A percentile compares a stretch with the other conserved stretches of the same genome.
Evolutionary conservation across 176 grass and related monocot genomes (phyloP).

Genomic region (Oryza nivara): DNA sequence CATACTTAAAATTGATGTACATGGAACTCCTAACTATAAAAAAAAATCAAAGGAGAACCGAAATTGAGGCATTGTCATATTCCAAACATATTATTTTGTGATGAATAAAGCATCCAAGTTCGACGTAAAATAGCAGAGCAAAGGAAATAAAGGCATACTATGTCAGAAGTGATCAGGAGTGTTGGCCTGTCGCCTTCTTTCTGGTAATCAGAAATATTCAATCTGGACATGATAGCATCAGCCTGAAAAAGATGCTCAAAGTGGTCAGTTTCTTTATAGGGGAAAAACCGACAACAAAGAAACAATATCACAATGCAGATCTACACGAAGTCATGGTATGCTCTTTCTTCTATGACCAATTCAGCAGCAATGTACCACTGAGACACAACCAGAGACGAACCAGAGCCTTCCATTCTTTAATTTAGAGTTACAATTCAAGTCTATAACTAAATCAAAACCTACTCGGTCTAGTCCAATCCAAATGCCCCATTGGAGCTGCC

Average conservation of each 20-base stretch:
- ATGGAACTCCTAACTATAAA: conserved; percentile 10
- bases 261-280: not conserved
- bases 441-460: not conserved
- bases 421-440: not conserved
- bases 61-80: not conserved
- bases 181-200: conserved; percentile 62
- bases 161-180: conserved; percentile 92
- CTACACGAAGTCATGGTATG: not conserved
- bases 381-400: not conserved
- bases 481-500: not conserved
- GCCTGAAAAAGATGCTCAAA: conserved; percentile 59
- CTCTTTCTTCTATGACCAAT: not conserved
- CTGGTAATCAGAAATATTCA: conserved; percentile 66
- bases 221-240: conserved; percentile 87
- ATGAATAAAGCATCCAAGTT: not conserved
- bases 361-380: not conserved
- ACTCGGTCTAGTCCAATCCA: not conserved
- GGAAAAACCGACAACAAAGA: not conserved
- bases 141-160: conserved; percentile 63
- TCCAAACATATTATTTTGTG: conserved; percentile 2
- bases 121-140: not conserved
- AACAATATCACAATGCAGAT: not conserved
- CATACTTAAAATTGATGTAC: not conserved
- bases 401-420: not conserved
- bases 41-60: conserved; percentile 21